A percentile compares a stretch with the other conserved stretches of the same genome.
phyloP scores from a whole-genome alignment of 2,329 filamentous ascomycete genomes.

The Diplodia scrobiculata region DNA sequence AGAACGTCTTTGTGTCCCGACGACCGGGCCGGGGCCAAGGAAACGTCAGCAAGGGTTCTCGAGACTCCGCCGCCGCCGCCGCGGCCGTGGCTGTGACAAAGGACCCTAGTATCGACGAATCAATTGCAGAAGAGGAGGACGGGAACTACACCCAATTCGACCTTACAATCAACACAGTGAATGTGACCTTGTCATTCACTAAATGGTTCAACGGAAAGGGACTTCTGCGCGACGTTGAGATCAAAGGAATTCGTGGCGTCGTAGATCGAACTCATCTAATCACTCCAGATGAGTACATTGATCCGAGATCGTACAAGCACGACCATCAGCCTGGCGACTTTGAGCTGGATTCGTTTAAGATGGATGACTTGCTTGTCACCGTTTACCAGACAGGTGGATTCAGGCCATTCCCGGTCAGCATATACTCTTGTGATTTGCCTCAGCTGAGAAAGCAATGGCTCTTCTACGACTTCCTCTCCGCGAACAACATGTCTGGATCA shows the following conservation, averaged over 20 bases:
- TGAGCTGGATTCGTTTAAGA: slow-evolving; percentile 93
- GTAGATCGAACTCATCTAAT: slow-evolving; percentile 83
- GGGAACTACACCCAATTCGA: slow-evolving; percentile 98
- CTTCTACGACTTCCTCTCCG: slow-evolving; percentile 95
- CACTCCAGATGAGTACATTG: slow-evolving; percentile 68
- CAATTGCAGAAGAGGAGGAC: slow-evolving; percentile 68
- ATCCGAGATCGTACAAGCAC: slow-evolving; percentile 85
- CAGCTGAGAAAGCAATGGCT: slow-evolving; percentile 93
- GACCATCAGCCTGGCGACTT: slow-evolving; percentile 91
- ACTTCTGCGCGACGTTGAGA: slow-evolving; percentile 84
- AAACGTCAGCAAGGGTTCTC: slow-evolving; percentile 90
- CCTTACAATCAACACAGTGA: slow-evolving; percentile 89
- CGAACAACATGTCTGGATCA: slow-evolving; percentile 93
- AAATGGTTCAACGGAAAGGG: slow-evolving; percentile 99
- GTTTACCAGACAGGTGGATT: slow-evolving; percentile 88
- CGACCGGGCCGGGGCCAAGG: slow-evolving; percentile 79
- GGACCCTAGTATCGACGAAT: slow-evolving; percentile 48
- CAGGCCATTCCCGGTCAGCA: slow-evolving; percentile 92
- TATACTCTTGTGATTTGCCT: slow-evolving; percentile 92
- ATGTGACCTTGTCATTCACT: slow-evolving; percentile 94
- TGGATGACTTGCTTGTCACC: slow-evolving; percentile 89
- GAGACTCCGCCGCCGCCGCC: slow-evolving; percentile 77
- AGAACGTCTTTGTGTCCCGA: slow-evolving; percentile 93
- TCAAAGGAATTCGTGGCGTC: slow-evolving; percentile 89
- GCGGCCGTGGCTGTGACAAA: slow-evolving; percentile 68